These are phyloP conservation scores for Rutstroemia sp. DNA, from an alignment of 2,329 filamentous ascomycete genomes.

Conservation along the genomic window DNA sequence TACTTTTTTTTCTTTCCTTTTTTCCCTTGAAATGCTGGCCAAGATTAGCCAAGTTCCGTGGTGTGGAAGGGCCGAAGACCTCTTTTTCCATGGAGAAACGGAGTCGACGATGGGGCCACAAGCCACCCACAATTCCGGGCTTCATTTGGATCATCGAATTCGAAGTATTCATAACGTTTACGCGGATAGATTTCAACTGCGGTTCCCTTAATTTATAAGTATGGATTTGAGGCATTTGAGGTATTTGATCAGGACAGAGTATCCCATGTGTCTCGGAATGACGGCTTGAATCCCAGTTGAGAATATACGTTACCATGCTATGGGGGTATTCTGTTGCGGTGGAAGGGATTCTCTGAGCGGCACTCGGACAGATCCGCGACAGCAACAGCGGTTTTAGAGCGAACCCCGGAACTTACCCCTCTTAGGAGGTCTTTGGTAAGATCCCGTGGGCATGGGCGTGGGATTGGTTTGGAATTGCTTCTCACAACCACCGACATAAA, in stretches of 20 bases:
- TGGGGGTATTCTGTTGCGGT: background rate
- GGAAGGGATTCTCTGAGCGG: background rate
- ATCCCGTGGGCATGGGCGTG: background rate
- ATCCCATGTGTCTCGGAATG: background rate
- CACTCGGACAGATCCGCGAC: background rate
- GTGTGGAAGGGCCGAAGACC: background rate
- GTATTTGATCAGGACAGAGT: no score
- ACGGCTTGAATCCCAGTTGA: background rate
- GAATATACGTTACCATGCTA: background rate
- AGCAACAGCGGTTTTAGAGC: background rate
- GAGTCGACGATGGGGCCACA: no score
- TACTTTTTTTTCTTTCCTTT: background rate
- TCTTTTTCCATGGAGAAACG: background rate
- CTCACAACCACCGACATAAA: background rate
- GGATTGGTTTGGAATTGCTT: background rate
- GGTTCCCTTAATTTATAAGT: no score
- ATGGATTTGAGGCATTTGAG: no score
- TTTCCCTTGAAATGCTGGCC: background rate
- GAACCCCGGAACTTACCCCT: background rate
- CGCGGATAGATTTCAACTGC: no score
- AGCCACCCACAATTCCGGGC: no score
- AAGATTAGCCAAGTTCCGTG: background rate
- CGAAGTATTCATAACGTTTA: background rate
- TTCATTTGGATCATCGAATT: background rate
- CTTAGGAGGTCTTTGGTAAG: background rate